These are phyloP conservation scores for Kluyveromyces nonfermentans DNA, from an alignment of 805 yeast species.

Conservation along the genomic window DNA sequence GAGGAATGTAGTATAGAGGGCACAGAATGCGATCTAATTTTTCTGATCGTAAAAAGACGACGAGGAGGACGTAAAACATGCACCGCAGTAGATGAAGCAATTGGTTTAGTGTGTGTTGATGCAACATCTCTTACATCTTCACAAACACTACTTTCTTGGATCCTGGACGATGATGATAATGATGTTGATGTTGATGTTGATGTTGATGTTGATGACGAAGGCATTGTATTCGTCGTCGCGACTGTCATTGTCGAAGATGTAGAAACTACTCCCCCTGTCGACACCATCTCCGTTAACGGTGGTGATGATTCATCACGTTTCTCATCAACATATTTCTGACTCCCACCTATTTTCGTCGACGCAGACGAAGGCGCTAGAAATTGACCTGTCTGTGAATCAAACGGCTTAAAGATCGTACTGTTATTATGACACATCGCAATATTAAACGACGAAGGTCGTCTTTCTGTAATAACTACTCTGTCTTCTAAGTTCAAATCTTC, in stretches of 20 bases:
- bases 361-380: conserved; percentile 12
- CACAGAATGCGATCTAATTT: conserved; percentile 27
- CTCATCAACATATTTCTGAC: not conserved
- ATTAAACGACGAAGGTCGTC: conserved; percentile 2
- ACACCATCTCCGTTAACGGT: too few species aligned
- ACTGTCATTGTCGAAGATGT: too few species aligned
- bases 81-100: not conserved
- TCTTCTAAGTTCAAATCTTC: conserved; percentile 17
- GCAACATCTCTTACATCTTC: not conserved
- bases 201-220: not conserved
- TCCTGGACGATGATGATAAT: not conserved
- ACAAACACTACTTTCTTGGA: not conserved
- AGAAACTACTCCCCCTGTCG: too few species aligned
- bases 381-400: conserved; percentile 26
- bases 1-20: conserved; percentile 29
- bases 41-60: conserved; percentile 7
- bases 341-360: not conserved
- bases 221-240: not conserved
- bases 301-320: not conserved
- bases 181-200: not conserved
- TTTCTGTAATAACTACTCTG: conserved; percentile 9
- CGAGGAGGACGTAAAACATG: too few species aligned
- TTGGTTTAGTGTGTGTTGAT: not conserved
- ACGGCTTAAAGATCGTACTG: conserved; percentile 21
- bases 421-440: conserved; percentile 2